Evolutionary conservation across 345 rosid species (phyloP), one percentile per base, ranked within the genome.

Genomic region (Acer negundo): DNA sequence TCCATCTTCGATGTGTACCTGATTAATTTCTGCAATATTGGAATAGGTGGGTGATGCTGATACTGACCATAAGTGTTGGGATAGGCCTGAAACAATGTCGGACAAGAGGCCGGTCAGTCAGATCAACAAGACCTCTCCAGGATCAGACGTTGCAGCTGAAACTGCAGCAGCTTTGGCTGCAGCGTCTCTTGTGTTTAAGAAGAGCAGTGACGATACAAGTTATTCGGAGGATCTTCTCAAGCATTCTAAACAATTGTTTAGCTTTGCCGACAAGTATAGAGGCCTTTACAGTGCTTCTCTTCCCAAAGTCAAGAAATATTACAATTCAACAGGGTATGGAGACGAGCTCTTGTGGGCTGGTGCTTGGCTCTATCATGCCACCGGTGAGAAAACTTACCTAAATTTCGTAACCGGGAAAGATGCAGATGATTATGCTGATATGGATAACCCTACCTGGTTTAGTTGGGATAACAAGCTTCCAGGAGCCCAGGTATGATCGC

Each of bases 331-430:
- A 0, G 99, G 99, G 12, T 94, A 80, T 23, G 94, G 90, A 2
- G 99, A 96, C 31, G 98, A 96, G 86, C 89, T 96, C 6, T 69
- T 96, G 49, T 96, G 98, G 99, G 99, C 94, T 23, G 95, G 98
- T 58, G 85, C 89, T 44, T 97, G 99, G 99, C 90, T 94, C 22
- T 97, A 92, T 78, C 95, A 91, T 28, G 97, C 99, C 17, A 89
- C 99, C 0, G 84, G 90, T 15, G 98, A 94, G 24, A 80, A 81
- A 59, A 75, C 87, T 17, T 91, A 94, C 76, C 92, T 92, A 20
- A 86, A 90, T 22, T 97, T 85, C 67, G 98, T 87, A 10, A 67
- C 89, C 19, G 90, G 80, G 3, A 7, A 83, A 15, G 80, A 87
- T 40, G 97, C 95, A 72, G 68, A 86, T 1, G 83, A 73, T 16